A percentile compares a stretch with the other conserved stretches of the same genome.
Evolutionary conservation across 352 stramenopile genomes (phyloP).

Genomic region (Pythium sp.): DNA sequence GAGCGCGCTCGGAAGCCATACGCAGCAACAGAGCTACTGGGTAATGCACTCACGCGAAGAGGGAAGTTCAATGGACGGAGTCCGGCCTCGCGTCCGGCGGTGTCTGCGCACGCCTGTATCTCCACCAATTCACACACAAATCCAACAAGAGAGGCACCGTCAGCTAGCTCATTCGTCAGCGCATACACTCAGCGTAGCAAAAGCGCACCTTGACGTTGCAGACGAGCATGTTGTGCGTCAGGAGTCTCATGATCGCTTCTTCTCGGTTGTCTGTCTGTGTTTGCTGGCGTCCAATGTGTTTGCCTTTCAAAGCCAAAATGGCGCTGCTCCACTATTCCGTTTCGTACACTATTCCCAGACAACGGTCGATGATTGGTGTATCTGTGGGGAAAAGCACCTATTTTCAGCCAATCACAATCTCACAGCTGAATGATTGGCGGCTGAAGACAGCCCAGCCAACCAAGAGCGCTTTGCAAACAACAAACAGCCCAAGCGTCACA

Average conservation of each 20-base stretch:
- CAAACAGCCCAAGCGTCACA: slow-evolving; percentile 6
- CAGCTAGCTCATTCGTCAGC: not conserved
- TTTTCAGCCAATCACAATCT: slow-evolving; percentile 28
- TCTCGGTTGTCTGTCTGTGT: not conserved
- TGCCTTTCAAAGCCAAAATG: not conserved
- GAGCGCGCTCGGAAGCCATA: not conserved
- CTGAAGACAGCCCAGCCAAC: slow-evolving; percentile 6
- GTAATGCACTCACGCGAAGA: slow-evolving; percentile 42
- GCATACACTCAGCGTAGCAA: not conserved
- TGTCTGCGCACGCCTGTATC: slow-evolving; percentile 67
- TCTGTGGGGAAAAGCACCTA: not conserved
- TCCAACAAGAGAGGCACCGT: not conserved
- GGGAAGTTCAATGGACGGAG: slow-evolving; percentile 76
- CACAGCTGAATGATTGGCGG: slow-evolving; percentile 38
- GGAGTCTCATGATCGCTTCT: slow-evolving; percentile 59
- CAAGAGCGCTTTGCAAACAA: slow-evolving; percentile 1
- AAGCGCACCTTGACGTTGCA: slow-evolving; percentile 75
- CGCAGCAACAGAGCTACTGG: not conserved
- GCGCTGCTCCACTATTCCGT: not conserved
- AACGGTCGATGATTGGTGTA: not conserved
- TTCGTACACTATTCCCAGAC: slow-evolving; percentile 4
- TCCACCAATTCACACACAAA: slow-evolving; percentile 10
- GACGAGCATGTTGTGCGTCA: slow-evolving; percentile 88
- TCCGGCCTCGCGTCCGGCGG: slow-evolving; percentile 54
- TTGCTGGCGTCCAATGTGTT: not conserved